phyloP scores from a whole-genome alignment of 139 green algal genomes.

The Micromonas commoda region DNA sequence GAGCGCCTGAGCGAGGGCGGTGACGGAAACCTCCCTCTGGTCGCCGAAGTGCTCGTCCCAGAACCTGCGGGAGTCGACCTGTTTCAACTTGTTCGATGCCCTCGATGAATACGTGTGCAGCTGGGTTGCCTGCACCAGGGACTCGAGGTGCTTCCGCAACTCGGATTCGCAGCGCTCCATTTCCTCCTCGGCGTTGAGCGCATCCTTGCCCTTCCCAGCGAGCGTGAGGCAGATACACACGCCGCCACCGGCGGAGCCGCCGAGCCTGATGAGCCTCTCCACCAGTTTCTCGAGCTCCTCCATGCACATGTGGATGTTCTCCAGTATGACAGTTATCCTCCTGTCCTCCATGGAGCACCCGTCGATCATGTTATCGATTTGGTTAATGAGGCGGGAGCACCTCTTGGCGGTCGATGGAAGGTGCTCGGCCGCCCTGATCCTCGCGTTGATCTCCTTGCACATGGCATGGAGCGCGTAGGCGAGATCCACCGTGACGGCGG shows the following conservation, averaged over 20 bases:
- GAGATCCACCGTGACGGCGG: too few species aligned
- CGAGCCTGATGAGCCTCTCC: not conserved
- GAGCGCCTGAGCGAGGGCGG: not conserved
- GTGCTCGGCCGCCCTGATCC: not conserved
- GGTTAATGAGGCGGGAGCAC: not conserved
- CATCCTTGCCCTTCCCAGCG: not conserved
- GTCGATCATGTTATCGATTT: not conserved
- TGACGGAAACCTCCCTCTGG: not conserved
- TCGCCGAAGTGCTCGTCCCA: conserved; percentile 5
- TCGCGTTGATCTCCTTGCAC: not conserved
- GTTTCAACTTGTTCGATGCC: not conserved
- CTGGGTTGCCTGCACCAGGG: not conserved
- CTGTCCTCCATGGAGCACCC: not conserved
- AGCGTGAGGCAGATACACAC: not conserved
- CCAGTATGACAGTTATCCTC: not conserved
- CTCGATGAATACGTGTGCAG: not conserved
- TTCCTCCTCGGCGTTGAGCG: not conserved
- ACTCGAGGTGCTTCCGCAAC: not conserved
- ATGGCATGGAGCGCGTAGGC: not conserved
- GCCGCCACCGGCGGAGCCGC: not conserved
- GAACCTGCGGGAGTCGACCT: not conserved
- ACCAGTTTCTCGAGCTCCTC: not conserved
- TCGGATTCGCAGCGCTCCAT: not conserved
- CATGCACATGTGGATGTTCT: not conserved
- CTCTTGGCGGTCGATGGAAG: not conserved